These are phyloP conservation scores for Phialemonium atrogriseum DNA, from an alignment of 2,329 filamentous ascomycete species.

Conservation along the genomic window DNA sequence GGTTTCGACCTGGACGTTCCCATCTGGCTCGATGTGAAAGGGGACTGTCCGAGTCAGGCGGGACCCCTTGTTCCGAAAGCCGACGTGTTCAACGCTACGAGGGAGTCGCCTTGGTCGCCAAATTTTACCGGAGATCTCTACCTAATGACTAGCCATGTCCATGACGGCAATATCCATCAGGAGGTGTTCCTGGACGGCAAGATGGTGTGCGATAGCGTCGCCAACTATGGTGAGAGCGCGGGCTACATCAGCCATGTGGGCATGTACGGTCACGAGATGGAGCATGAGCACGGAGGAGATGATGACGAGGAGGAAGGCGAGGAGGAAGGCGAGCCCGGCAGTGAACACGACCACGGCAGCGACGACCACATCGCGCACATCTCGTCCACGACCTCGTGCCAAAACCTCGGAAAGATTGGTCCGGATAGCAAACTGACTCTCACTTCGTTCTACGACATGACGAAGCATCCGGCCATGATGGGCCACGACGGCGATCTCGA, in stretches of 20 bases:
- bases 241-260: constrained; percentile 8
- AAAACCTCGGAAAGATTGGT: no score
- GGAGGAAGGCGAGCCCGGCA: no score
- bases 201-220: constrained; percentile 8
- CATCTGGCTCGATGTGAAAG: constrained; percentile 17
- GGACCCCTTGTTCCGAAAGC: no score
- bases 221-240: constrained; percentile 10
- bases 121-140: constrained; percentile 7
- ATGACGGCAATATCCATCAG: constrained; percentile 11
- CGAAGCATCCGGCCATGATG: no score
- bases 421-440: no score
- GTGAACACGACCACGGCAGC: no score
- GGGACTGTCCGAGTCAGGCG: no score
- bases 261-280: constrained; percentile 3
- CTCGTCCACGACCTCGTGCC: constrained; percentile 11
- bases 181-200: constrained; percentile 7
- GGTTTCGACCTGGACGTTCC: constrained; percentile 10
- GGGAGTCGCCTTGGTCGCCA: constrained; percentile 10
- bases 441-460: no score
- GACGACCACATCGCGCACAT: constrained; percentile 9
- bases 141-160: constrained; percentile 6
- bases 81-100: no score
- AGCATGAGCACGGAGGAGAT: neutral
- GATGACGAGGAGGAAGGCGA: constrained; percentile 3
- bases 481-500: no score